Conservation (phyloP, 495 filamentous ascomycete genomes). For the Copromyces sp. region DNA sequence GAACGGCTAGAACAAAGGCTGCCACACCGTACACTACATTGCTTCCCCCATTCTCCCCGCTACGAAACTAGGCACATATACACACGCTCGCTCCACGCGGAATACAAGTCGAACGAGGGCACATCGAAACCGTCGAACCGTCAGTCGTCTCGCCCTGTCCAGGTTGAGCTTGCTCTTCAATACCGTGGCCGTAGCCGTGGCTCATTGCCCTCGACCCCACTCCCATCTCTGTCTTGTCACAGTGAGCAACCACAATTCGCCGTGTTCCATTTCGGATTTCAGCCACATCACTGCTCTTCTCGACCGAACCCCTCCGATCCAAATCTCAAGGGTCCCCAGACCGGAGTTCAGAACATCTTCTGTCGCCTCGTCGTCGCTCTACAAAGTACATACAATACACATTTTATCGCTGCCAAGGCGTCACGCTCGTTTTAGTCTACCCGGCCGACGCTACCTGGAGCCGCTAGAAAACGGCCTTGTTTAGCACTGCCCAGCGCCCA, state of each 20-base stretch:
- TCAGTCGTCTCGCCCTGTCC: neutral
- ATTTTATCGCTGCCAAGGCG: conserved; percentile 3
- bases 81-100: neutral
- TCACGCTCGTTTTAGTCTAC: conserved; percentile 14
- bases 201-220: neutral
- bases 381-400: neutral
- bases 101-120: neutral
- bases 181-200: neutral
- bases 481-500: neutral
- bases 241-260: neutral
- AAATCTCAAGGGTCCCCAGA: neutral
- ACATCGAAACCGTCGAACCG: neutral
- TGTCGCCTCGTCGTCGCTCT: neutral
- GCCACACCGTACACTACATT: neutral
- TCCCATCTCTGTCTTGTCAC: neutral
- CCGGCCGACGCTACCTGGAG: neutral
- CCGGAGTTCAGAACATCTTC: neutral
- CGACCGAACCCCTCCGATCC: neutral
- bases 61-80: neutral
- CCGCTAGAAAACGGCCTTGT: neutral
- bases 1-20: neutral
- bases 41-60: neutral
- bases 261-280: neutral
- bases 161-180: neutral
- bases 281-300: neutral